Base-by-base conservation (phyloP, 2,329 filamentous ascomycete genomes). In the Xylaria sp. region DNA sequence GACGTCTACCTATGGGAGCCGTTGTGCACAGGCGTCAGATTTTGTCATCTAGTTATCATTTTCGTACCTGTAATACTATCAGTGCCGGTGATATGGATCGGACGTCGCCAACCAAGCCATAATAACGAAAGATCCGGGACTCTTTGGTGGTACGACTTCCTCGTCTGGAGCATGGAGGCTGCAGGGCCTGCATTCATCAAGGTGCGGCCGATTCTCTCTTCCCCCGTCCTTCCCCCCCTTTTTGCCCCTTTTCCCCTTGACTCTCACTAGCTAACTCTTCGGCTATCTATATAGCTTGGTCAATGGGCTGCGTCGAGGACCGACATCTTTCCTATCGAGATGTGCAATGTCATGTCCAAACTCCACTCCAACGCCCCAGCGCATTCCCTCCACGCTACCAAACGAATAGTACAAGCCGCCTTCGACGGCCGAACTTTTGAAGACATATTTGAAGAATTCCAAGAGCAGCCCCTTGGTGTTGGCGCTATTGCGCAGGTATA, bases 401-500 rank as follows among this genome's bases (percentile, higher is more conserved):
- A 93, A 78, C 84, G 85, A 72, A 98, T 90, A 2, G 91, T 99
- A 29, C 87, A 90, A 73, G 88, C 89, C 42, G 94, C 96, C 0
- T 99, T 99, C 77, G 89, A 90, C 66, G 93, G 92, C 1, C 87
- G 92, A 64, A 75, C 81, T 0, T 98, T 99, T 72, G 90, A 95
- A 13, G 93, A 97, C 5, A 98, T 99, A 68, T 99, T 99, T 75
- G 93, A 97, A 35, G 96, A 98, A 78, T 99, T 99, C 73, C 87
- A 98, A 32, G 93, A 97, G 81, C 89, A 85, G 73, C 96, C 96
- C 0, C 83, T 99, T 0, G 96, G 96, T 0, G 95, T 98, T 0
- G 96, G 96, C 12, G 96, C 96, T 35, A 98, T 99, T 75, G 96
- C 96, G 0, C 96, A 99, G 79, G 96, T 98, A 2, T 99, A 99